Evolutionary conservation across 768 basidiomycete species (phyloP), one percentile per base, ranked within the genome.

Genomic region (Filobasidium floriforme): DNA sequence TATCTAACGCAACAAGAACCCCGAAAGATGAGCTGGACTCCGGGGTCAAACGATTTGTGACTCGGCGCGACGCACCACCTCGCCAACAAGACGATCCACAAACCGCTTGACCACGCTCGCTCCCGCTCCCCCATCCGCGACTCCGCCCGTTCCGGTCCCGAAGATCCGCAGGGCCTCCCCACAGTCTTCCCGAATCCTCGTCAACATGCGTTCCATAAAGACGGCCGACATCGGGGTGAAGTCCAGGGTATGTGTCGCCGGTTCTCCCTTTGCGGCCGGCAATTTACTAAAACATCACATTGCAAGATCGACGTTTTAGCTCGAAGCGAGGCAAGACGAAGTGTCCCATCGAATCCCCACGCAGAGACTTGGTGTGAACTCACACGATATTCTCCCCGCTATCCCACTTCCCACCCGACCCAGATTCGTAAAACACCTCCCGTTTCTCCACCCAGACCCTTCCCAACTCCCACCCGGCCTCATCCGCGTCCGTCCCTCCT

Each of bases 371-470:
- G n/a, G n/a, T n/a, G n/a, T 32, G 10, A 7, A 76, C 77, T 62
- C 54, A 79, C 77, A 79, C 73, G 32, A 81, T 75, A 79, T 98
- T 99, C 67, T 88, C 86, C 62, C 88, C 75, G 0, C 92, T 84
- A 68, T 88, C 84, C 88, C 90, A 92, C 59, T 84, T 82, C 7
- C 84, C 85, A 65, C 85, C 84, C 6, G 54, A 24, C 22, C 54
- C 54, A 24, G 54, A 57, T 69, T 92, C 88, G 77, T 94, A 97
- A 72, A 98, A 92, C 24, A 97, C 86, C 76, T 94, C 92, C 54
- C 89, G 81, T 81, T 94, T 93, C 79, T 99, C 93, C 0, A 89
- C 87, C 90, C 94, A 99, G 19, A 93, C 87, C 70, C 90, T 88
- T 0, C 90, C 90, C 82, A 96, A 86, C 78, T 94, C 93, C 90